Evolutionary conservation across 1,139 yeast species (phyloP).

Genomic region (Protomyces pachydermus): DNA sequence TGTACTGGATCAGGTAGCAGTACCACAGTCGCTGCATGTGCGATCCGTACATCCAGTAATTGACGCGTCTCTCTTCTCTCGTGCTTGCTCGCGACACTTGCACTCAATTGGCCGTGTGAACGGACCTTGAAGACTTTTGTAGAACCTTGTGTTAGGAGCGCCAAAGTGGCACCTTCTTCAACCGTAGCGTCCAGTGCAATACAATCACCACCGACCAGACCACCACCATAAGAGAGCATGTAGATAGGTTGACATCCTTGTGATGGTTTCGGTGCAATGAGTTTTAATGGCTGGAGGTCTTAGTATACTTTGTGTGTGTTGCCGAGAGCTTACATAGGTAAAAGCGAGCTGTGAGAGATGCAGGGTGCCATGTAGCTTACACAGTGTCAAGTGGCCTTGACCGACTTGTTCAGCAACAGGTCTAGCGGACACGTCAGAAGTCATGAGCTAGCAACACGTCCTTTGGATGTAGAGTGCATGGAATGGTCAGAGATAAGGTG

Average conservation of each 20-base stretch:
- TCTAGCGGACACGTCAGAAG: neutral
- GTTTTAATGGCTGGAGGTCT: slow-evolving; percentile 19
- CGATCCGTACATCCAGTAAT: neutral
- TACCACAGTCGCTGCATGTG: slow-evolving; percentile 5
- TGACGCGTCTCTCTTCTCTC: neutral
- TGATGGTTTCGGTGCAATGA: slow-evolving; percentile 22
- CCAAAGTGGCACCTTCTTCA: slow-evolving; percentile 15
- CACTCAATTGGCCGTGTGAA: neutral
- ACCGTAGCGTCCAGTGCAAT: slow-evolving; percentile 5
- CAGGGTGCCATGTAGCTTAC: neutral
- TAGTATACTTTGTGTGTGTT: neutral
- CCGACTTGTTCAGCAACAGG: neutral
- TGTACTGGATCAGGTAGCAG: slow-evolving; percentile 29
- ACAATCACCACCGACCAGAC: slow-evolving; percentile 28
- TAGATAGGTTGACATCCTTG: slow-evolving; percentile 14
- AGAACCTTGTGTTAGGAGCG: slow-evolving; percentile 27
- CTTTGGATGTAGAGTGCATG: too few relatives aligned
- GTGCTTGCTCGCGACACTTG: too few relatives aligned
- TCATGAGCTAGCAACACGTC: too few relatives aligned
- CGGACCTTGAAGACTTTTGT: slow-evolving; percentile 27
- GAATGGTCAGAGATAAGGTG: too few relatives aligned
- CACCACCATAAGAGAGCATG: slow-evolving; percentile 29
- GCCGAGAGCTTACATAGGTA: slow-evolving; percentile 4
- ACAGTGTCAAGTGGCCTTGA: neutral
- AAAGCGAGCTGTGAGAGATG: slow-evolving; percentile 8